phyloP scores from a whole-genome alignment of 768 basidiomycete species.

The Dioszegia aurantiaca region DNA sequence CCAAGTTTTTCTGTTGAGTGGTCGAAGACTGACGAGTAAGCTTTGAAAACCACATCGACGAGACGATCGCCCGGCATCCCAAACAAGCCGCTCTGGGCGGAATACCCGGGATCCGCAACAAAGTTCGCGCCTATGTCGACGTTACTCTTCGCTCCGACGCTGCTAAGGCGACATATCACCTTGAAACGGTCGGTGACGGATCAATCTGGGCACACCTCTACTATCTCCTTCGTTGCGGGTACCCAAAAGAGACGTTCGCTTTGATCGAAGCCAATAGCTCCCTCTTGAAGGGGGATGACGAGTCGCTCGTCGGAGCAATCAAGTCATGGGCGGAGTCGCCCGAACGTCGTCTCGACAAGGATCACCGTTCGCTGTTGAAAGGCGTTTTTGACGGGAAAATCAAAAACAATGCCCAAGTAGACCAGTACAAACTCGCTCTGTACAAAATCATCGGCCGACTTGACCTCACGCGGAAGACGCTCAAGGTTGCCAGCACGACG shows the following conservation, averaged over 20 bases:
- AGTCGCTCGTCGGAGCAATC: slow-evolving; percentile 77
- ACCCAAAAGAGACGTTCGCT: slow-evolving; percentile 72
- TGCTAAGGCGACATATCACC: neutral
- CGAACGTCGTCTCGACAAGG: slow-evolving; percentile 60
- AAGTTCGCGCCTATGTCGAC: slow-evolving; percentile 79
- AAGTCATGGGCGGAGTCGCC: slow-evolving; percentile 76
- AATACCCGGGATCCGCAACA: slow-evolving; percentile 83
- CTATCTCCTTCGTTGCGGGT: slow-evolving; percentile 83
- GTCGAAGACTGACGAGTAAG: slow-evolving; percentile 19
- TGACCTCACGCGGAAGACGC: slow-evolving; percentile 73
- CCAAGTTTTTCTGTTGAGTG: neutral
- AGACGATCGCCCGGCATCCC: slow-evolving; percentile 74
- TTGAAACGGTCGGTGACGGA: slow-evolving; percentile 74
- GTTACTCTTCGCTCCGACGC: slow-evolving; percentile 59
- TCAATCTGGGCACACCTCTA: slow-evolving; percentile 94
- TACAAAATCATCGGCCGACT: slow-evolving; percentile 94
- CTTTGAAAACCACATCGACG: slow-evolving; percentile 60
- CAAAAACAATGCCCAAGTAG: slow-evolving; percentile 72
- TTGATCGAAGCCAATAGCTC: slow-evolving; percentile 70
- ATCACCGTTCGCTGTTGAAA: slow-evolving; percentile 63
- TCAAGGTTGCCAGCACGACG: slow-evolving; percentile 82
- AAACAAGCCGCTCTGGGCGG: slow-evolving; percentile 85
- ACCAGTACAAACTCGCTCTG: slow-evolving; percentile 92
- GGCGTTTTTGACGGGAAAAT: slow-evolving; percentile 65
- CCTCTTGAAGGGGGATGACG: slow-evolving; percentile 66